Conservation (phyloP, 1,284 basidiomycete species). For the Ustilago vetiveriae region DNA sequence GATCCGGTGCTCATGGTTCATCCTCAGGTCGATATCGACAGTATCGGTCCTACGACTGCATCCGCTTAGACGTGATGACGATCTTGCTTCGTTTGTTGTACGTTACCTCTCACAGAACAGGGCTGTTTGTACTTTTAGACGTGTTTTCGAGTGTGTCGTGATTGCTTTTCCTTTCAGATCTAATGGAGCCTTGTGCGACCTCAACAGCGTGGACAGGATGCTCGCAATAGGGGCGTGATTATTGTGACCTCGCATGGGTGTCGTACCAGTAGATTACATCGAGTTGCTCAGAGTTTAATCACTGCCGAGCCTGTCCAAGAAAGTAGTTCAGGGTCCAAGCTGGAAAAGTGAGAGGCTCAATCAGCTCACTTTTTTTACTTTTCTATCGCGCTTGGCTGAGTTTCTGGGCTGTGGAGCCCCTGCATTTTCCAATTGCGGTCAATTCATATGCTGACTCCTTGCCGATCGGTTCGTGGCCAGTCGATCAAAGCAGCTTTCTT, state of each 20-base stretch:
- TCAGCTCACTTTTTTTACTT: no score
- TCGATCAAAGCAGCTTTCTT: no score
- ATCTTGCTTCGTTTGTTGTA: neutral
- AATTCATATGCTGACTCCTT: no score
- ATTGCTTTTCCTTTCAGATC: neutral
- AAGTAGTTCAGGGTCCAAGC: neutral
- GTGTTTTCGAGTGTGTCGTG: no score
- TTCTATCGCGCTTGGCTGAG: constrained; percentile 1
- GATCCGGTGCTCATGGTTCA: constrained; percentile 57
- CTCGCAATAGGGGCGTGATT: no score
- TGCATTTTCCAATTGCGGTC: neutral
- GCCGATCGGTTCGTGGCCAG: no score
- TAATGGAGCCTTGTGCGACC: neutral
- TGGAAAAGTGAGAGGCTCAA: neutral
- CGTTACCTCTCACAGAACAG: neutral
- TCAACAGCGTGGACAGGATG: no score
- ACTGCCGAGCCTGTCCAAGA: neutral
- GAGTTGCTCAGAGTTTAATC: neutral
- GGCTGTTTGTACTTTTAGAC: constrained; percentile 5
- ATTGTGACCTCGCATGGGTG: neutral
- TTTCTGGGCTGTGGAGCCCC: neutral
- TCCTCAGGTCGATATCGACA: constrained; percentile 60
- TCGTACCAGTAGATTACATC: no score
- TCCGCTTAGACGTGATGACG: constrained; percentile 5
- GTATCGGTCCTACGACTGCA: constrained; percentile 32